phyloP scores from a whole-genome alignment of 805 yeast genomes.

The Kluyveromyces siamensis region DNA sequence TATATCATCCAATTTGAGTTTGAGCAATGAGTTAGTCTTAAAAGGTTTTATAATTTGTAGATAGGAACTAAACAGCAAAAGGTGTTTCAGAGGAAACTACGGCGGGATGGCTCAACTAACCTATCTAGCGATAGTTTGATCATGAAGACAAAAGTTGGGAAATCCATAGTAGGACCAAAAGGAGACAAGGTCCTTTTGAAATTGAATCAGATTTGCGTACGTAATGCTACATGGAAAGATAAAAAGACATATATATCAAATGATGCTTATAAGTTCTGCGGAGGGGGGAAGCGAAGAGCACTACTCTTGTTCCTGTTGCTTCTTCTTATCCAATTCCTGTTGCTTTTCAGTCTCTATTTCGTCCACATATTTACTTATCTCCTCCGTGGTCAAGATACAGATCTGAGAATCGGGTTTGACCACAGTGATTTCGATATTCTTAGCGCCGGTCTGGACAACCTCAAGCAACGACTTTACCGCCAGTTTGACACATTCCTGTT shows the following conservation, averaged over 20 bases:
- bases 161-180: no score
- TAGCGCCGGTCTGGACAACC: conserved; percentile 96
- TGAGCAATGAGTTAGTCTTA: no score
- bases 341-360: conserved; percentile 82
- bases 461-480: conserved; percentile 83
- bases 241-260: not conserved
- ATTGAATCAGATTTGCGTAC: not conserved
- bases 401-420: conserved; percentile 62
- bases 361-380: conserved; percentile 64
- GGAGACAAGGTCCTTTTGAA: no score
- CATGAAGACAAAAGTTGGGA: no score
- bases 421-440: conserved; percentile 87
- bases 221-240: not conserved
- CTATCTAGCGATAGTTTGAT: no score
- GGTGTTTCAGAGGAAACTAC: no score
- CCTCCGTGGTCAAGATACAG: conserved; percentile 54
- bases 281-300: not conserved
- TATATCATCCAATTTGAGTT: no score
- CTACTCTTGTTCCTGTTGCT: conserved; percentile 4
- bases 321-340: conserved; percentile 53
- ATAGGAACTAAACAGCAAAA: no score
- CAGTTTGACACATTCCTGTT: conserved; percentile 65
- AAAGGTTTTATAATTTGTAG: no score
- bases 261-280: not conserved
- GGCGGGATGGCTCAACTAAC: no score